phyloP scores from a whole-genome alignment of 116 monocot species.

The Papilionanthe hybrid region DNA sequence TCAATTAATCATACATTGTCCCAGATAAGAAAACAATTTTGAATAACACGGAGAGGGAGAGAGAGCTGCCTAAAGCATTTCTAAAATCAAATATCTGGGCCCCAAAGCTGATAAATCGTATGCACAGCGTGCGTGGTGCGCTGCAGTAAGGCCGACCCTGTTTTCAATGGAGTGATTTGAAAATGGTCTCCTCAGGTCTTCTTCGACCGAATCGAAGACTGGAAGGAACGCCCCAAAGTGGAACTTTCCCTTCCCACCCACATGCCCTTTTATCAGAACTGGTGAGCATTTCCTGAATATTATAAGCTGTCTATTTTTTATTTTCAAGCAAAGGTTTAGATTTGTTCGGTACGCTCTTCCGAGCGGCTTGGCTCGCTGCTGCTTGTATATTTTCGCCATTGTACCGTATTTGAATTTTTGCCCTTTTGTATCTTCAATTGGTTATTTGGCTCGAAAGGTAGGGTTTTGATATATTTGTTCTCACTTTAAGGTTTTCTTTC shows the following conservation, averaged over 20 bases:
- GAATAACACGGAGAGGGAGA: too few relatives aligned
- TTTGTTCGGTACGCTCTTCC: background rate
- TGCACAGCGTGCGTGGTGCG: too few relatives aligned
- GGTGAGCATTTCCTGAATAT: slow-evolving; percentile 1
- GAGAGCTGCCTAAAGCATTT: too few relatives aligned
- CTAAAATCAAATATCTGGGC: too few relatives aligned
- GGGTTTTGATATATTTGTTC: too few relatives aligned
- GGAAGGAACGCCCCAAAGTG: background rate
- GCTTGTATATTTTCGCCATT: background rate
- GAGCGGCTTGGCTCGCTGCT: background rate
- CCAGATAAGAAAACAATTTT: too few relatives aligned
- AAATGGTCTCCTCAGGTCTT: background rate
- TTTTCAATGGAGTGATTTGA: background rate
- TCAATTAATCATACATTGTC: too few relatives aligned
- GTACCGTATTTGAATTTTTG: background rate
- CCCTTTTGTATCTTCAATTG: background rate
- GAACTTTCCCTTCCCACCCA: background rate
- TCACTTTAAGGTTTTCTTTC: background rate
- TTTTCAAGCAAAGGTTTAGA: background rate
- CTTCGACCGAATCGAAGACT: background rate
- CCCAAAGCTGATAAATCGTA: background rate
- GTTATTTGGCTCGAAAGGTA: slow-evolving; percentile 3
- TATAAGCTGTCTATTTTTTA: background rate
- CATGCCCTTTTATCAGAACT: background rate
- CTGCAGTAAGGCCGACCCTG: background rate